Evolutionary conservation across 805 yeast genomes (phyloP), one percentile per base, ranked within the genome.

Genomic region (Zygosaccharomyces kombuchaensis): DNA sequence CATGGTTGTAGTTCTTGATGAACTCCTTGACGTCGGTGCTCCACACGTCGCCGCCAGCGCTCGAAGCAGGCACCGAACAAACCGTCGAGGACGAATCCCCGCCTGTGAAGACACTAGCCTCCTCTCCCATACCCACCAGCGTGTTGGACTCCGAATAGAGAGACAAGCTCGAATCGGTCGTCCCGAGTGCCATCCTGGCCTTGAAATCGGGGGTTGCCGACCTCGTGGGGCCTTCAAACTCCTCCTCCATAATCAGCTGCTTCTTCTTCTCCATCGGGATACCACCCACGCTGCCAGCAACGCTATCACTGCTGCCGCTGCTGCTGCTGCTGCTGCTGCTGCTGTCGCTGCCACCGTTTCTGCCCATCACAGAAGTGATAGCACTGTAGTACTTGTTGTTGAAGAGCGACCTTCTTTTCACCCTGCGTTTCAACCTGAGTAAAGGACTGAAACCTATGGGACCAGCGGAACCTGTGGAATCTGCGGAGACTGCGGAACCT

Each of bases 1-100:
- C 75, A 51, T 74, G 76, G 55, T 76, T 74, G 56, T 71, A 73
- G 34, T 72, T 64, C 23, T 71, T 68, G 16, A 70, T 63, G 13
- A 41, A 36, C 12, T 34, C 37, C 34, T 50, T 46, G 19, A 52
- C 44, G n/a, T 47, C 54, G 9, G 36, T 55, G 32, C 19, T 13
- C 21, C 40, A 36, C 2, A 21, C 13, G 17, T 32, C 35, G 21
- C 7, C 53, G 13, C 39, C 35, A 4, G 29, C 29, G 29, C 40
- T 17, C 6, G 32, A 19, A 10, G 7, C 14, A 6, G 34, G n/a
- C 12, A 8, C 7, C 1, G 34, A 31, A 10, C 31, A 7, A 8
- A 9, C 27, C 21, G 43, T 27, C 10, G 43, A 34, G 5, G 43
- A 29, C 8, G 43, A 14, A n/a, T 39, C 44, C n/a, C 25, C 50